Base-by-base conservation (phyloP, 768 basidiomycete genomes). In the Suillus lakei region DNA sequence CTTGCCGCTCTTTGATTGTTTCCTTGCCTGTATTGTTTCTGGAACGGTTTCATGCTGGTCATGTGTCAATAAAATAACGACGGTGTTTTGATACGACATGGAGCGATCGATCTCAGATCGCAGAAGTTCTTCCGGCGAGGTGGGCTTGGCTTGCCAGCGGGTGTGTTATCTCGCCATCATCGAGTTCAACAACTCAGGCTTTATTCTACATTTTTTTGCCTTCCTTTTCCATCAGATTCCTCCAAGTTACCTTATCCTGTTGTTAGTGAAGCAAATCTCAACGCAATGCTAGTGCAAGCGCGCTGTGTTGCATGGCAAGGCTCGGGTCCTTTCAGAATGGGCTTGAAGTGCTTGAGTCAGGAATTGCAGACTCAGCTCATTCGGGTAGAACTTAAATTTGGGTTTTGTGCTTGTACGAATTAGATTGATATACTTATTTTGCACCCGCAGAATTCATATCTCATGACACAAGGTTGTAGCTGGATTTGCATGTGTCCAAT, bases 1-100 rank as follows among this genome's bases (percentile, higher is more conserved):
- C 41, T 12, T 44, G 13, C 46, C 21, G 7, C 55, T 60, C 39
- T 48, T 62, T 71, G 62, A 32, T 36, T 36, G 28, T 63, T 61
- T 61, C 39, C 30, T 60, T 71, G 64, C 62, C 53, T 61, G 63
- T 41, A 34, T n/a, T 2, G 32, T 30, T 18, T 59, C 26, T 26
- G 38, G 36, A 58, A 39, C 16, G 36, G 10, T 36, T 54, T 16
- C 68, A 58, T 30, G 73, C 69, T 67, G 72, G 70, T 28, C 62
- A 59, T 54, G 67, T 62, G 44, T 28, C 26, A 41, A 59, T 41
- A 30, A 50, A 21, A 59, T 59, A 26, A 41, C 28, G 39, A 26
- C 18, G 18, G 39, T 41, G 38, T 59, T 41, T 59, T 30, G 39
- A 59, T 59, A 15, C 12, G 9, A 39, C n/a, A 23, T 30, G 21